These are phyloP conservation scores for Scheffersomyces amazonensis DNA, from an alignment of 805 yeast species.

Conservation along the genomic window DNA sequence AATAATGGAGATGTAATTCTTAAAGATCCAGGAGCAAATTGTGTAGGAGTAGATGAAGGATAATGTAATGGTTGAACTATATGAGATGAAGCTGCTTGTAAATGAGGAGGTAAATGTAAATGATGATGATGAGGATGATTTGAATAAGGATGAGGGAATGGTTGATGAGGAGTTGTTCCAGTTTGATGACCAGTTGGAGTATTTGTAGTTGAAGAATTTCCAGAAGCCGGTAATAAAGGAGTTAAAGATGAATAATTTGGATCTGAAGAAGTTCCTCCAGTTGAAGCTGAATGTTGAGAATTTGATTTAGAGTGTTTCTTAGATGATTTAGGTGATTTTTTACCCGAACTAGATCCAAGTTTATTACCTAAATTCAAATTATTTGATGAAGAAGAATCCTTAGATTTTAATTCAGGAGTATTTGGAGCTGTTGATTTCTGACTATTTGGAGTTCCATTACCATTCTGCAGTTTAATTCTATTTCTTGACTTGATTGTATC, in stretches of 20 bases:
- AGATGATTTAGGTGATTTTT: constrained; percentile 21
- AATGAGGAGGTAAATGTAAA: constrained; percentile 20
- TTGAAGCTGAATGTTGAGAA: background rate
- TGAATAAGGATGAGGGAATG: background rate
- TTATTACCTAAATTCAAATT: background rate
- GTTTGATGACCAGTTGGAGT: constrained; percentile 1
- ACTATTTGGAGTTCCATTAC: constrained; percentile 16
- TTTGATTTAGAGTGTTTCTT: constrained; percentile 4
- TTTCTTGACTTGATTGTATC: constrained; percentile 91
- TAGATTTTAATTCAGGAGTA: constrained; percentile 56
- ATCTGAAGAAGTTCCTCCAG: constrained; percentile 3
- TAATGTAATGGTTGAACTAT: constrained; percentile 58
- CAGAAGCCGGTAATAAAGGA: constrained; percentile 26
- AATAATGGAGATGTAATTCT: constrained; percentile 64
- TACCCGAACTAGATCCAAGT: constrained; percentile 12
- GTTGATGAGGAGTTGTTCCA: background rate
- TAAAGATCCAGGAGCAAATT: constrained; percentile 63
- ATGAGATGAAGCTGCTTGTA: constrained; percentile 5
- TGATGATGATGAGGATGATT: constrained; percentile 10
- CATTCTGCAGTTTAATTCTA: constrained; percentile 57
- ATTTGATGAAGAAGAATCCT: constrained; percentile 25
- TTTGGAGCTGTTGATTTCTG: constrained; percentile 44
- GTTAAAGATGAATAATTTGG: constrained; percentile 15
- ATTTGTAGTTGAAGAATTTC: constrained; percentile 3
- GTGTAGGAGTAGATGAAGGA: constrained; percentile 68